phyloP scores from a whole-genome alignment of 1,284 basidiomycete species.

The Ustilago tritici region DNA sequence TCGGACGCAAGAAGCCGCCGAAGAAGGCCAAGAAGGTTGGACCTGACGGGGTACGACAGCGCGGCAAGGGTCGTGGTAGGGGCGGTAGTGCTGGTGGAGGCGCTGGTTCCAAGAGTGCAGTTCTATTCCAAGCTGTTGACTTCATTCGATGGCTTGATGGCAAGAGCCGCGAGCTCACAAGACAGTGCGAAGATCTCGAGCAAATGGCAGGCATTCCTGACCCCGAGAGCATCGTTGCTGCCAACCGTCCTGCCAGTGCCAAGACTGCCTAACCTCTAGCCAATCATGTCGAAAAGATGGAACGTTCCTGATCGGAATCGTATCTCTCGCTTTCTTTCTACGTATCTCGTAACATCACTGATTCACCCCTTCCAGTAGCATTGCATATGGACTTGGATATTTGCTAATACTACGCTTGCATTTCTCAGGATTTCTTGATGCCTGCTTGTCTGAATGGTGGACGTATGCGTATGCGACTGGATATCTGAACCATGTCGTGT shows the following conservation, averaged over 20 bases:
- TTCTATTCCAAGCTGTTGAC: slow-evolving; percentile 68
- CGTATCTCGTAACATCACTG: slow-evolving; percentile 6
- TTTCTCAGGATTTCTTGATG: neutral
- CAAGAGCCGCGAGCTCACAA: slow-evolving; percentile 53
- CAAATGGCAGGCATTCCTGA: slow-evolving; percentile 37
- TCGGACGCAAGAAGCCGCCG: slow-evolving; percentile 54
- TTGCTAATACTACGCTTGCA: slow-evolving; percentile 16
- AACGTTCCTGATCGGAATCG: neutral
- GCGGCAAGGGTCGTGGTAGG: slow-evolving; percentile 64
- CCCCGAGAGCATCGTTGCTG: slow-evolving; percentile 40
- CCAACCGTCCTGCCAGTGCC: slow-evolving; percentile 29
- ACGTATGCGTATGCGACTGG: neutral
- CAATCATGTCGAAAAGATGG: neutral
- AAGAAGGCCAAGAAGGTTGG: slow-evolving; percentile 56
- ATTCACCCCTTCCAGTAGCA: neutral
- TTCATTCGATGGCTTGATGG: slow-evolving; percentile 65
- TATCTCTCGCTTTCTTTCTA: slow-evolving; percentile 4
- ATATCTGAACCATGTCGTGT: neutral
- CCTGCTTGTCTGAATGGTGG: neutral
- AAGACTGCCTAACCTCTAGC: slow-evolving; percentile 14
- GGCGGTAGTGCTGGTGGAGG: slow-evolving; percentile 67
- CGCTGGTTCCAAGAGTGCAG: slow-evolving; percentile 65
- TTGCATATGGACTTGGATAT: slow-evolving; percentile 6
- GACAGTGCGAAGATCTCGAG: slow-evolving; percentile 59
- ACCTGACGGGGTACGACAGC: slow-evolving; percentile 47